Evolutionary conservation across 164 flowering plant species (phyloP), one percentile per base, ranked within the genome.

Genomic region (Warburgia ugandensis): DNA sequence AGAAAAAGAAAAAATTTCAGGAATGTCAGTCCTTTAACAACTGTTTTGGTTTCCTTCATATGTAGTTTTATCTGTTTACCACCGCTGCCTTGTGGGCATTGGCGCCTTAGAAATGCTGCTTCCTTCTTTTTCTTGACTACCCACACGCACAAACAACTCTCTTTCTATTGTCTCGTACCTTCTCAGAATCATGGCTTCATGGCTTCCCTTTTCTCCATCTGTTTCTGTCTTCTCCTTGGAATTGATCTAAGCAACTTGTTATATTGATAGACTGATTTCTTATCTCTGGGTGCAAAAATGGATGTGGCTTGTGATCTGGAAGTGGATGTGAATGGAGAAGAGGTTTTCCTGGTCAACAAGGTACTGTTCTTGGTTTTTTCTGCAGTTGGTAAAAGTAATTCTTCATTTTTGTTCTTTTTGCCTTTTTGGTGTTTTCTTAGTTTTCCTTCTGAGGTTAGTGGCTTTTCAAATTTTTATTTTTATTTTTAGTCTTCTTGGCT

Each of bases 301-400:
- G 62, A 46, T n/a, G n/a, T n/a, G n/a, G n/a, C n/a, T 37, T 62
- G 75, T 57, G 52, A 63, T 52, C 73, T 79, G 61, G 65, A 73
- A 68, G 77, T 76, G 8, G 84, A 74, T 50, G 79, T 79, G 41
- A 73, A 77, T 68, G 81, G 81, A 6, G 53, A 74, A 59, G 68
- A 69, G 47, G 64, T 39, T 17, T 79, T 79, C 68, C 46, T 65
- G 20, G 75, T 73, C 14, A 62, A 68, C 63, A 74, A 74, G 85
- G 85, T 79, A 64, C 25, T 29, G 10, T 0, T 25, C 21, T 12
- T 30, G 17, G 29, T 29, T 29, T 30, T 9, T 45, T 26, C 10
- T 45, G n/a, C n/a, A n/a, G n/a, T n/a, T n/a, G n/a, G n/a, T n/a
- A n/a, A n/a, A n/a, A n/a, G n/a, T n/a, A 31, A 31, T 31, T 31